These are phyloP conservation scores for Verticillium zaregamsianum DNA, from an alignment of 2,329 filamentous ascomycete species.

Conservation along the genomic window DNA sequence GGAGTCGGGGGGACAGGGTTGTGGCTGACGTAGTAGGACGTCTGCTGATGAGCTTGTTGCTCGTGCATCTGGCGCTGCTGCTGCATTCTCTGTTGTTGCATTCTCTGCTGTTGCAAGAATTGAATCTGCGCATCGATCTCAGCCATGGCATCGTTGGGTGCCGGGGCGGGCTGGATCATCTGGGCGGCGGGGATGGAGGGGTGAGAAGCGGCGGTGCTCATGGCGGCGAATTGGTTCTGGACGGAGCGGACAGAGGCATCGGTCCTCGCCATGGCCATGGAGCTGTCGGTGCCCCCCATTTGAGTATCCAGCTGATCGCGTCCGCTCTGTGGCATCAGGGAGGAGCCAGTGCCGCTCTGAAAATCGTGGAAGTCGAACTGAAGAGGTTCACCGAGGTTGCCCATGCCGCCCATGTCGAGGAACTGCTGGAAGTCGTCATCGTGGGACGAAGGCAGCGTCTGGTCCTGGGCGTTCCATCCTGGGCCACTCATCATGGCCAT, in stretches of 20 bases:
- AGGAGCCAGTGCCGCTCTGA: constrained; percentile 30
- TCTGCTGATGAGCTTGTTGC: constrained; percentile 44
- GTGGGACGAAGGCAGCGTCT: constrained; percentile 42
- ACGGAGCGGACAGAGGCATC: constrained; percentile 7
- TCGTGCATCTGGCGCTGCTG: constrained; percentile 56
- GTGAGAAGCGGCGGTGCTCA: constrained; percentile 42
- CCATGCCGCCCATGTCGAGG: constrained; percentile 56
- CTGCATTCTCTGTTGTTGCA: constrained; percentile 37
- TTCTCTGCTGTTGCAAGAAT: constrained; percentile 59
- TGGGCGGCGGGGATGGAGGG: constrained; percentile 40
- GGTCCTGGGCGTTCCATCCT: constrained; percentile 54
- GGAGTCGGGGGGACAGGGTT: constrained; percentile 73
- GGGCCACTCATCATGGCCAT: constrained; percentile 48
- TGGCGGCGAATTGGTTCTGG: constrained; percentile 42
- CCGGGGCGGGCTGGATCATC: constrained; percentile 39
- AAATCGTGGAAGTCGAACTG: constrained; percentile 59
- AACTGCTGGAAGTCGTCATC: constrained; percentile 64
- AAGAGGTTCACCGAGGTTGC: constrained; percentile 46
- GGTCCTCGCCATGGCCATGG: constrained; percentile 26
- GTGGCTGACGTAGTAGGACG: constrained; percentile 40
- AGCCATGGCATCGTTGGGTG: constrained; percentile 48
- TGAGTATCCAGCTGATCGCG: constrained; percentile 43
- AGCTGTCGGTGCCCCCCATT: constrained; percentile 41
- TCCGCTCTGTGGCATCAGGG: constrained; percentile 33
- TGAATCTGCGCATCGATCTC: constrained; percentile 64